Percentiles rank a stretch among this genome's conserved stretches.
These are phyloP conservation scores for Corynespora cassiicola DNA, from an alignment of 2,329 filamentous ascomycete genomes.

Conservation along the genomic window DNA sequence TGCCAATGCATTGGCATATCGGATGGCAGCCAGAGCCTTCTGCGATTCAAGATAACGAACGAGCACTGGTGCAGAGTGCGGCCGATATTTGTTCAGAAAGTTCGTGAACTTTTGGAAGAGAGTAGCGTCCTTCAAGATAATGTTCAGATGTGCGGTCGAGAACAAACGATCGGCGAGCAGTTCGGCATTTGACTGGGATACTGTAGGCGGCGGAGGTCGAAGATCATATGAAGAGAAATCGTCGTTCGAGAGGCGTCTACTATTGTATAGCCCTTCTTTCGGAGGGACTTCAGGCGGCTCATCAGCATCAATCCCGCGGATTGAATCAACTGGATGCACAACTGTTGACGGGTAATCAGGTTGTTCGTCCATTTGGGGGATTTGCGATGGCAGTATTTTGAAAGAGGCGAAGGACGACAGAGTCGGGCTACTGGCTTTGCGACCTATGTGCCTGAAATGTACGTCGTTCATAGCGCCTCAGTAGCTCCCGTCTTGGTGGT, in stretches of 20 bases:
- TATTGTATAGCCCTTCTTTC: slow-evolving; percentile 1
- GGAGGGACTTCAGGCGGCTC: not conserved
- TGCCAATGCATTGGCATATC: slow-evolving; percentile 71
- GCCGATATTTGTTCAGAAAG: slow-evolving; percentile 66
- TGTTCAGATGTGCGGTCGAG: slow-evolving; percentile 66
- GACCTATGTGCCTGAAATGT: slow-evolving; percentile 5
- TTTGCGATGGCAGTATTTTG: slow-evolving; percentile 8
- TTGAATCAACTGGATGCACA: slow-evolving; percentile 5
- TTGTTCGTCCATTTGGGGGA: slow-evolving; percentile 2
- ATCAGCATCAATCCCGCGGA: not conserved
- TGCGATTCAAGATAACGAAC: slow-evolving; percentile 72
- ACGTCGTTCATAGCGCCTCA: slow-evolving; percentile 3
- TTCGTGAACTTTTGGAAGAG: slow-evolving; percentile 68
- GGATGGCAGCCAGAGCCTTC: slow-evolving; percentile 72
- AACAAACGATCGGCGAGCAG: slow-evolving; percentile 67
- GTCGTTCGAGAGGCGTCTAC: slow-evolving; percentile 16
- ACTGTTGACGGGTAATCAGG: not conserved
- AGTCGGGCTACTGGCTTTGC: slow-evolving; percentile 20
- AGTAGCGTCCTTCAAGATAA: slow-evolving; percentile 67
- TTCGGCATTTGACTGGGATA: slow-evolving; percentile 50
- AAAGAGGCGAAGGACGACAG: slow-evolving; percentile 14
- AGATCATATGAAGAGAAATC: slow-evolving; percentile 28
- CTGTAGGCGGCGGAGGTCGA: slow-evolving; percentile 26
- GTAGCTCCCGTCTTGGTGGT: too few species aligned
- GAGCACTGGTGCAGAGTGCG: slow-evolving; percentile 67